These are phyloP conservation scores for Artomyces pyxidatus DNA, from an alignment of 768 basidiomycete genomes.

Conservation along the genomic window DNA sequence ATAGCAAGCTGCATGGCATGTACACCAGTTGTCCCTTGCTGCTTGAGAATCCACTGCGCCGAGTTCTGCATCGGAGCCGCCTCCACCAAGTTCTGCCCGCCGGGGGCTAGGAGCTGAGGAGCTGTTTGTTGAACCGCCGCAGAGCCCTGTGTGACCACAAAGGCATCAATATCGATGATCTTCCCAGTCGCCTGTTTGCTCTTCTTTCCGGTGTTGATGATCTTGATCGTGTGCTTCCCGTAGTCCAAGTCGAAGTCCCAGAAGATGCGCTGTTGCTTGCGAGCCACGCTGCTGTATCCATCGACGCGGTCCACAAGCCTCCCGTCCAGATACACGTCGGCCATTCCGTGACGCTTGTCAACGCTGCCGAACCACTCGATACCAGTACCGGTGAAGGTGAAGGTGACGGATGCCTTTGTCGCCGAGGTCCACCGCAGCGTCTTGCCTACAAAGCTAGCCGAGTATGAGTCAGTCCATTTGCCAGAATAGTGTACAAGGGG, in stretches of 20 bases:
- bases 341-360: slow-evolving; percentile 45
- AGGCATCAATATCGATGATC: slow-evolving; percentile 51
- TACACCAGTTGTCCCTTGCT: slow-evolving; percentile 67
- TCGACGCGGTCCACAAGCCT: slow-evolving; percentile 37
- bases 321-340: slow-evolving; percentile 54
- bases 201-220: slow-evolving; percentile 45
- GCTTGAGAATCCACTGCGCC: slow-evolving; percentile 46
- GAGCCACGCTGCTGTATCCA: slow-evolving; percentile 28
- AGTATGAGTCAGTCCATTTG: slow-evolving; percentile 47
- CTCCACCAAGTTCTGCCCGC: slow-evolving; percentile 15
- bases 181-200: slow-evolving; percentile 27
- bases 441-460: slow-evolving; percentile 39
- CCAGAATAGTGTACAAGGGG: slow-evolving; percentile 58
- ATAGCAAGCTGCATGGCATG: slow-evolving; percentile 71
- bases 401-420: slow-evolving; percentile 39
- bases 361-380: slow-evolving; percentile 72
- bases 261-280: slow-evolving; percentile 56
- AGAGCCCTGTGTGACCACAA: slow-evolving; percentile 50
- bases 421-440: slow-evolving; percentile 44
- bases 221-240: slow-evolving; percentile 53
- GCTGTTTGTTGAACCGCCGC: slow-evolving; percentile 1
- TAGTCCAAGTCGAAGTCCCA: slow-evolving; percentile 45
- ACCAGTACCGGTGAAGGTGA: slow-evolving; percentile 65
- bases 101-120: background rate
- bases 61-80: slow-evolving; percentile 7